A percentile compares a stretch with the other conserved stretches of the same genome.
Evolutionary conservation across 192 early-diverging fungal species (phyloP).

Genomic region (Coemansia sp.): DNA sequence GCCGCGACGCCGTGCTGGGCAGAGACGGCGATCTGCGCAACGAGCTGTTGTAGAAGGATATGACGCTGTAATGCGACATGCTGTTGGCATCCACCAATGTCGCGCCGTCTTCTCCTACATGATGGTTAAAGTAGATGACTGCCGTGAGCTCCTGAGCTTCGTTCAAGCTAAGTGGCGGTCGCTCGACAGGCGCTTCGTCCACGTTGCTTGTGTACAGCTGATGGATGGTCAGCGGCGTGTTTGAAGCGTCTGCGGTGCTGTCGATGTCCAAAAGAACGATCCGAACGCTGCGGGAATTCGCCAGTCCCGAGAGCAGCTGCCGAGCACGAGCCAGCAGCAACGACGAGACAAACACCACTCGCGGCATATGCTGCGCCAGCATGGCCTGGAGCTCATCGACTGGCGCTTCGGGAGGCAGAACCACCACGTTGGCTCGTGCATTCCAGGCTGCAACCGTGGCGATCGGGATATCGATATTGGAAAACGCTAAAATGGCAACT

Average conservation of each 20-base stretch:
- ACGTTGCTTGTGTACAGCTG: conserved; percentile 10
- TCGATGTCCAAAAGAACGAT: conserved; percentile 13
- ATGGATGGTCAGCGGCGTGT: background rate
- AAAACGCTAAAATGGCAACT: conserved; percentile 19
- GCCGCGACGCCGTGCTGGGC: background rate
- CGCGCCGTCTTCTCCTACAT: background rate
- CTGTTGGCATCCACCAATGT: background rate
- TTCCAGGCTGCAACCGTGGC: conserved; percentile 32
- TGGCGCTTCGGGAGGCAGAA: conserved; percentile 13
- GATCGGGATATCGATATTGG: conserved; percentile 32
- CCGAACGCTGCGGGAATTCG: background rate
- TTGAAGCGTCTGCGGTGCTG: background rate
- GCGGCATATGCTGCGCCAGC: conserved; percentile 13
- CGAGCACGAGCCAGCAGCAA: conserved; percentile 4
- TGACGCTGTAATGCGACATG: conserved; percentile 20
- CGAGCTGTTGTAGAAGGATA: conserved; percentile 16
- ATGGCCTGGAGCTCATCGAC: conserved; percentile 9
- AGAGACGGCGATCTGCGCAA: conserved; percentile 25
- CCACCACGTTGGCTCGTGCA: conserved; percentile 20
- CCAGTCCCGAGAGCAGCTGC: conserved; percentile 2
- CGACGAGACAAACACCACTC: conserved; percentile 20
- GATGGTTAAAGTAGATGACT: conserved; percentile 17
- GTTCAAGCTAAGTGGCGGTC: conserved; percentile 5
- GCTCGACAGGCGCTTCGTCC: conserved; percentile 2
- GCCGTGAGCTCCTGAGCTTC: conserved; percentile 27